These are phyloP conservation scores for Penicillium soppii DNA, from an alignment of 495 filamentous ascomycete species.

Conservation along the genomic window DNA sequence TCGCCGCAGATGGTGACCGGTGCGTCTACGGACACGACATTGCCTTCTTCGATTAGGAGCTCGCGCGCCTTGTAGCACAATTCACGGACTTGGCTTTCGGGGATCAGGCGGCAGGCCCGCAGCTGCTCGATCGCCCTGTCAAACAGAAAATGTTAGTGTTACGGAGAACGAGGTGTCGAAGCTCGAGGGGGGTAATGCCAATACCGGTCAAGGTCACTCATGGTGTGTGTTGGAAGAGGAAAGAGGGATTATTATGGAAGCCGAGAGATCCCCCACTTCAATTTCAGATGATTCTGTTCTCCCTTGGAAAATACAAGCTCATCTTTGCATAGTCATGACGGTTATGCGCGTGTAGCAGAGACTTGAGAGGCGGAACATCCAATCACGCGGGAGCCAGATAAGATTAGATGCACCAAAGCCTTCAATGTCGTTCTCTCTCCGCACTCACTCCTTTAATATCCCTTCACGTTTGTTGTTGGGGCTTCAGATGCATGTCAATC, in stretches of 20 bases:
- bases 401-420: slow-evolving; percentile 44
- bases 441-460: neutral
- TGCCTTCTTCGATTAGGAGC: slow-evolving; percentile 95
- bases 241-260: slow-evolving; percentile 9
- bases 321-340: slow-evolving; percentile 23
- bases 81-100: slow-evolving; percentile 90
- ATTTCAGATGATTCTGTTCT: slow-evolving; percentile 13
- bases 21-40: slow-evolving; percentile 93
- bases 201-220: slow-evolving; percentile 88
- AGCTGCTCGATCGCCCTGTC: slow-evolving; percentile 87
- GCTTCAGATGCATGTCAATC: neutral
- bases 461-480: neutral
- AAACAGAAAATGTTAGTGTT: slow-evolving; percentile 14
- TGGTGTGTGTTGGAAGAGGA: slow-evolving; percentile 36
- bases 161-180: neutral
- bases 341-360: slow-evolving; percentile 12
- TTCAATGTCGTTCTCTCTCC: slow-evolving; percentile 12
- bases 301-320: slow-evolving; percentile 14
- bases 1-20: slow-evolving; percentile 99
- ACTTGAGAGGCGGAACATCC: slow-evolving; percentile 17
- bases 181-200: slow-evolving; percentile 2
- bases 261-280: slow-evolving; percentile 7
- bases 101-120: slow-evolving; percentile 93
- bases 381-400: slow-evolving; percentile 39
- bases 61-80: slow-evolving; percentile 97